Base-by-base conservation (phyloP, 768 basidiomycete genomes). In the Clitopilus hobsonii region DNA sequence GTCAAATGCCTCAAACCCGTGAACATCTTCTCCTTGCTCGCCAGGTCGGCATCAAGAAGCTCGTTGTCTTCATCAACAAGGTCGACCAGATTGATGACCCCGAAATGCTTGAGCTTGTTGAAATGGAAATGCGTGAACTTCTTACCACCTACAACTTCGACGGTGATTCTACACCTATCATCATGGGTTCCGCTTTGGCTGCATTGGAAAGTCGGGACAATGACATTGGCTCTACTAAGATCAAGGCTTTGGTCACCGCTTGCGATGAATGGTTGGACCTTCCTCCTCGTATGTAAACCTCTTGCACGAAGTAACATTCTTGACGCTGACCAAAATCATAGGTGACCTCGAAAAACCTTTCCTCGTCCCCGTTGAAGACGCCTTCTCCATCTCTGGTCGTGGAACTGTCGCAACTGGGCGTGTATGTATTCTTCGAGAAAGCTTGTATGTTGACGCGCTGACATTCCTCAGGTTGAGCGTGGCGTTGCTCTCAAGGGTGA, bases 1-100 rank as follows among this genome's bases (percentile, higher is more conserved):
- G 97, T 62, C 95, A 98, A 74, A 99, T 99, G 97, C 97, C 96
- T 53, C 96, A 98, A 72, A 99, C 97, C 50, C 88, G 95, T 64
- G 97, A 99, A 78, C 97, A 99, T 74, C 74, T 99, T 58, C 88
- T 99, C 53, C 85, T 99, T 49, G 96, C 96, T 63, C 91, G 94
- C 66, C 97, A 99, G 76, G 95, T 98, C 60, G 97, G 97, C 60
- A 89, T 99, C 68, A 94, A 95, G 75, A 90, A 88, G 71, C 84
- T 99, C 30, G 94, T 98, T 56, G 97, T 99, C 61, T 99, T 97
- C 80, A 94, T 99, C 73, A 99, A 99, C 89, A 99, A 99, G 75
- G 87, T 99, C 57, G 97, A 99, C 75, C 84, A 88, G 77, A 90
- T 98, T 56, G 84, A 88, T 58, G 97, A 99, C 80, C 85, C 88